A percentile compares a stretch with the other conserved stretches of the same genome.
Conservation (phyloP, 2,329 filamentous ascomycete species). For the Fusarium stilboides region DNA sequence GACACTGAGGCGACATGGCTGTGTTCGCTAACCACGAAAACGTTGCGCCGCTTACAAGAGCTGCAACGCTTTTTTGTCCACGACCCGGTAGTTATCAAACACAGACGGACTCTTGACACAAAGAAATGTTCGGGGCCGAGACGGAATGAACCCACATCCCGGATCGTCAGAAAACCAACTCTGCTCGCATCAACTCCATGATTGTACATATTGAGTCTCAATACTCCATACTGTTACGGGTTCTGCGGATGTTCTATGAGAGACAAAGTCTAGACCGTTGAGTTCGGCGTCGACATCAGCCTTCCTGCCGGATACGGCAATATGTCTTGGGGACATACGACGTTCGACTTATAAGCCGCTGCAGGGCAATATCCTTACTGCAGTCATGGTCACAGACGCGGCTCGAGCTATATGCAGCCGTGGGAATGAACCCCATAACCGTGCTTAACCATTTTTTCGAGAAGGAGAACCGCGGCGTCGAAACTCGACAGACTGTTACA, state of each 20-base stretch:
- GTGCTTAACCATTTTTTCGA: not conserved
- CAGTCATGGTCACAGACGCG: slow-evolving; percentile 42
- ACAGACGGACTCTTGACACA: not conserved
- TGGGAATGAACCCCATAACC: slow-evolving; percentile 13
- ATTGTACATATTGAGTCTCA: slow-evolving; percentile 4
- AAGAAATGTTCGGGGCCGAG: not conserved
- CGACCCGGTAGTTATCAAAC: slow-evolving; percentile 1
- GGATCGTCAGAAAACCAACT: not conserved
- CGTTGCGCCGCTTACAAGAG: slow-evolving; percentile 24
- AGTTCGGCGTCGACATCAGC: slow-evolving; percentile 41
- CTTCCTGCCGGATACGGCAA: slow-evolving; percentile 41
- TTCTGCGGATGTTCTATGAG: slow-evolving; percentile 11
- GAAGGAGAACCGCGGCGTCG: not conserved
- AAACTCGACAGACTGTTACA: not conserved
- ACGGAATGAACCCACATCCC: not conserved
- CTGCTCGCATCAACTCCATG: not conserved
- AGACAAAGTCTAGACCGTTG: slow-evolving; percentile 43
- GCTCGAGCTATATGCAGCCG: slow-evolving; percentile 27
- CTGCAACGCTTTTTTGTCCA: slow-evolving; percentile 8
- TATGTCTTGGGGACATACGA: slow-evolving; percentile 32
- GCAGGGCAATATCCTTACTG: slow-evolving; percentile 39
- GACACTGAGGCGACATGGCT: slow-evolving; percentile 39
- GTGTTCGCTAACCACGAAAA: slow-evolving; percentile 36
- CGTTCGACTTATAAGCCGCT: slow-evolving; percentile 40
- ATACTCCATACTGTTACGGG: slow-evolving; percentile 26